Evolutionary conservation across 2,329 filamentous ascomycete genomes (phyloP), one percentile per base, ranked within the genome.

Genomic region (Ascochyta fabae): DNA sequence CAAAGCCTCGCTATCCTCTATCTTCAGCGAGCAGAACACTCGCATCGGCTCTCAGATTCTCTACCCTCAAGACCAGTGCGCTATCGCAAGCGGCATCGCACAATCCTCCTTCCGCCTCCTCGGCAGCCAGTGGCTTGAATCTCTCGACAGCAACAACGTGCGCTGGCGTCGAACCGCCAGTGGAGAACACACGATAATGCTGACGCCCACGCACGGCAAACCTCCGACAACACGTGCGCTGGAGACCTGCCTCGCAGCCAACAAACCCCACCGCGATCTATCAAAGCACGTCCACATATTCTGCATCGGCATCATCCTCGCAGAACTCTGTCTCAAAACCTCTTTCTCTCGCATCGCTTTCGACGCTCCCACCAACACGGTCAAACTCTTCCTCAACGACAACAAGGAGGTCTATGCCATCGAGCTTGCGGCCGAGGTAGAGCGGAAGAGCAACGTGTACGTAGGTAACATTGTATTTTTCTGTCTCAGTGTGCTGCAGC

Each of bases 301-400:
- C 60, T 61, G 67, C 36, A 60, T 69, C 26, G 67, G 69, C 5
- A 61, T 71, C 8, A 59, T 71, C 1, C 48, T 71, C 19, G 55
- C 63, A 2, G 66, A 68, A 44, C 44, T 70, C 4, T 63, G 62
- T 9, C 59, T 71, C 35, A 64, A 66, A 39, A 41, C 56, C 0
- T 52, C 60, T 4, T 54, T 68, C 19, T 54, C 56, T 0, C 62
- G 63, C 42, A 56, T 69, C 10, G 56, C 62, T 15, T 61, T 61
- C 19, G 59, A 68, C 22, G 23, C 42, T 0, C 7, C 15, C 6
- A 48, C 61, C 1, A 46, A 54, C 19, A 60, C 48, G 1, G 46
- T 62, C 16, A 62, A 55, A 19, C 29, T 70, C n/a, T 60, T 48
- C 35, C 38, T 66, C 16, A 42, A 56, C 13, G 56, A 62, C 7